phyloP scores from a whole-genome alignment of 768 basidiomycete species.

The Tulasnella sp. region DNA sequence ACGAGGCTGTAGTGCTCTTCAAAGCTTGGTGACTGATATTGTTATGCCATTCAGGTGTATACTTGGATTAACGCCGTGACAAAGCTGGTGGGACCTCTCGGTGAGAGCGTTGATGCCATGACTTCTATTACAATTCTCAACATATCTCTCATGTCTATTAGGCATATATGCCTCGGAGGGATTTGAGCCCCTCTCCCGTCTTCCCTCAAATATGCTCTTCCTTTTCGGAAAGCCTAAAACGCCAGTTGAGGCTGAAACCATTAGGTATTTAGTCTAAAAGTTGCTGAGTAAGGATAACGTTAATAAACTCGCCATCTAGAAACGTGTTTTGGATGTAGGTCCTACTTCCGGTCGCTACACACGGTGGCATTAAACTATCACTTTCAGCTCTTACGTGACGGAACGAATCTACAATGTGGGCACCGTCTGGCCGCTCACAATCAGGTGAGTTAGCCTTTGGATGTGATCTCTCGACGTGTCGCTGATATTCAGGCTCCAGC shows the following conservation, averaged over 20 bases:
- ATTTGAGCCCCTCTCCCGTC: conserved; percentile 23
- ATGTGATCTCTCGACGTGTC: not conserved
- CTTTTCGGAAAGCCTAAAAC: not conserved
- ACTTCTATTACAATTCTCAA: not conserved
- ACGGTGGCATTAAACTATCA: not conserved
- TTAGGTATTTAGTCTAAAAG: not conserved
- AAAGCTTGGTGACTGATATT: not conserved
- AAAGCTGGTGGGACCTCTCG: not conserved
- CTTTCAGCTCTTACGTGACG: not conserved
- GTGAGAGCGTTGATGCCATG: not conserved
- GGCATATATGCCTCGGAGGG: conserved; percentile 16
- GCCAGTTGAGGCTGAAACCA: not conserved
- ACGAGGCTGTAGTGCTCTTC: not conserved
- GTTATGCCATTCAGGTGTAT: not conserved
- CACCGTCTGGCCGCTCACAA: not conserved
- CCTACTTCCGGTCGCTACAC: not conserved
- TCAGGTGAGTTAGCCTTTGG: not conserved
- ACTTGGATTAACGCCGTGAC: not conserved
- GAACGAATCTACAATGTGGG: not conserved
- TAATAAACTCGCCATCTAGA: not conserved
- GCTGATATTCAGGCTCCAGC: not conserved
- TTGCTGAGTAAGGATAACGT: not conserved
- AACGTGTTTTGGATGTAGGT: conserved; percentile 29
- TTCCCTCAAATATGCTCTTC: conserved; percentile 15
- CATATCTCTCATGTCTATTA: not conserved